Conservation (phyloP, 164 flowering plant genomes). For the Aristolochia californica region DNA sequence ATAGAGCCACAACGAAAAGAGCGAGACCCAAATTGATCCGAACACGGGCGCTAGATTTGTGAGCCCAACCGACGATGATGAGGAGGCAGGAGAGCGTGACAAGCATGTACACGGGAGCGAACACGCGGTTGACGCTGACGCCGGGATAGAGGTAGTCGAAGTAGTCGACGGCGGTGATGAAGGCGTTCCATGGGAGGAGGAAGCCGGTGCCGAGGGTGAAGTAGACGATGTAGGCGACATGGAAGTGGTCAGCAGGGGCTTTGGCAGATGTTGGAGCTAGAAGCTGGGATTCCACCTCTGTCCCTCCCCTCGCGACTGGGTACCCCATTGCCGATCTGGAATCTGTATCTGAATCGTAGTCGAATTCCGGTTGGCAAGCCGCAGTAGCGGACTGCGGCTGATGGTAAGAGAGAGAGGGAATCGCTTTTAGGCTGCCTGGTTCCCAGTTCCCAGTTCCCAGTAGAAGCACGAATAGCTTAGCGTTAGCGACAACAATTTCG, state of each 20-base stretch:
- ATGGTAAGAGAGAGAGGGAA: too few relatives aligned
- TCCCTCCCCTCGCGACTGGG: background rate
- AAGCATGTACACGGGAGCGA: constrained; percentile 71
- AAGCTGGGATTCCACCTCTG: constrained; percentile 7
- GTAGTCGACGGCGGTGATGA: constrained; percentile 97
- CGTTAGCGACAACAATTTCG: too few relatives aligned
- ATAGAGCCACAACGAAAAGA: constrained; percentile 42
- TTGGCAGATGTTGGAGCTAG: constrained; percentile 9
- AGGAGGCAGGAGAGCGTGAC: constrained; percentile 38
- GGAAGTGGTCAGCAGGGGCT: constrained; percentile 54
- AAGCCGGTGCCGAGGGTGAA: constrained; percentile 75
- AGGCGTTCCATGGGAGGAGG: constrained; percentile 96
- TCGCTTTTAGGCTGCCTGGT: too few relatives aligned
- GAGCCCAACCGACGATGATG: constrained; percentile 38
- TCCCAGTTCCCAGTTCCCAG: too few relatives aligned
- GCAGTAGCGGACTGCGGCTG: background rate
- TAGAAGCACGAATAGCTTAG: too few relatives aligned
- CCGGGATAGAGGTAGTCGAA: constrained; percentile 81
- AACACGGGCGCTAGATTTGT: constrained; percentile 30
- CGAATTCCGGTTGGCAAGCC: background rate
- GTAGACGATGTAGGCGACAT: constrained; percentile 76
- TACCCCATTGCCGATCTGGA: constrained; percentile 4
- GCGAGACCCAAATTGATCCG: constrained; percentile 71
- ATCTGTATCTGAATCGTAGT: constrained; percentile 2
- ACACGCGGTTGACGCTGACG: constrained; percentile 70